phyloP scores from a whole-genome alignment of 1,284 basidiomycete species.

The Pyrrhoderma noxium region DNA sequence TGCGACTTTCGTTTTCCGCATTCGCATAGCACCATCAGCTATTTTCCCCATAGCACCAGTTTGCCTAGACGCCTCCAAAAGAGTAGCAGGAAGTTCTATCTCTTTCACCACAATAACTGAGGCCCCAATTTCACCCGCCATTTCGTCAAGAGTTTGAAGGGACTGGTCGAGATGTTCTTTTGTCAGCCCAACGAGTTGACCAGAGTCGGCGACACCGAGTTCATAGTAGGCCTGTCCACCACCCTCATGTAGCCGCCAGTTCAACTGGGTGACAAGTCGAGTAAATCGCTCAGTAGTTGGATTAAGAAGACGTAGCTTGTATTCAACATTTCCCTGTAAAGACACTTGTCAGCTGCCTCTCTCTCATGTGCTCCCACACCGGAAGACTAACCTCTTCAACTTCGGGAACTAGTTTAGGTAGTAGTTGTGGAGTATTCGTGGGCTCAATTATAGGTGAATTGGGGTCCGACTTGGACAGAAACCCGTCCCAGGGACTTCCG shows the following conservation, averaged over 20 bases:
- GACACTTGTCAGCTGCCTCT: neutral
- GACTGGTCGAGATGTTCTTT: constrained; percentile 71
- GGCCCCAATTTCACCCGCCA: constrained; percentile 89
- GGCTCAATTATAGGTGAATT: constrained; percentile 24
- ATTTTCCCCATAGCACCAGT: neutral
- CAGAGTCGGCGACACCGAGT: constrained; percentile 83
- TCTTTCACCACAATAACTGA: constrained; percentile 84
- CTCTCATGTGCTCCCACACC: neutral
- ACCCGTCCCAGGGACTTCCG: constrained; percentile 72
- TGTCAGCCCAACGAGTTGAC: constrained; percentile 75
- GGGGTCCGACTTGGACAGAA: constrained; percentile 48
- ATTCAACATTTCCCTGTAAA: constrained; percentile 70
- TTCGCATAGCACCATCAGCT: constrained; percentile 18
- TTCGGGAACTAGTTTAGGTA: constrained; percentile 65
- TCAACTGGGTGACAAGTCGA: constrained; percentile 85
- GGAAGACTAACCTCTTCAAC: constrained; percentile 45
- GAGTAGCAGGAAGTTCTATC: constrained; percentile 55
- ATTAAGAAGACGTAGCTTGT: constrained; percentile 74
- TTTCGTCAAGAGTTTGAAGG: constrained; percentile 78
- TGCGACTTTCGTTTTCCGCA: constrained; percentile 12
- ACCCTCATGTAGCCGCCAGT: constrained; percentile 90
- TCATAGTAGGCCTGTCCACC: constrained; percentile 91
- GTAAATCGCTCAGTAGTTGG: constrained; percentile 67
- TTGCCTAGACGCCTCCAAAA: neutral
- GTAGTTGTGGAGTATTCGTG: constrained; percentile 19